phyloP scores from a whole-genome alignment of 352 stramenopile genomes.

The Globisporangium acanthophoron region DNA sequence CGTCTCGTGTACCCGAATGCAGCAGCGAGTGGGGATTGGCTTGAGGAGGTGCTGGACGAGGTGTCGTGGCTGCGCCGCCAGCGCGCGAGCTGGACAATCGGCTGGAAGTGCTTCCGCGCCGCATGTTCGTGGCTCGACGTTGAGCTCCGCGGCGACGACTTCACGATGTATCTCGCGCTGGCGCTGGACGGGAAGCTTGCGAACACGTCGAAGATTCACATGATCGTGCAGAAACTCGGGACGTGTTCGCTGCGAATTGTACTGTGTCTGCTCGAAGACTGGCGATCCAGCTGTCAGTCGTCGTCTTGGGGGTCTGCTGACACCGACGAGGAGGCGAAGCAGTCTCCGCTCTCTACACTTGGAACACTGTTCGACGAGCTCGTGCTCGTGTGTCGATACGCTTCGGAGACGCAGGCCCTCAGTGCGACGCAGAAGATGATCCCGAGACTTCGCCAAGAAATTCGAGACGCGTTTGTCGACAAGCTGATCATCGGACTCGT shows the following conservation, averaged over 20 bases:
- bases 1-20: constrained; percentile 4
- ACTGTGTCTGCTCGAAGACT: constrained; percentile 38
- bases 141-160: constrained; percentile 18
- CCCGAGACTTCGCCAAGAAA: constrained; percentile 34
- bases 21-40: constrained; percentile 18
- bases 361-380: constrained; percentile 31
- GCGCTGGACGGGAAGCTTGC: constrained; percentile 58
- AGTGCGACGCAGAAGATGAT: constrained; percentile 33
- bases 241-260: constrained; percentile 18
- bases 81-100: constrained; percentile 37
- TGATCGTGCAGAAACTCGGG: constrained; percentile 31
- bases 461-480: constrained; percentile 37
- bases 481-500: constrained; percentile 38
- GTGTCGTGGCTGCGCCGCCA: constrained; percentile 19
- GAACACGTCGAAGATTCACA: constrained; percentile 22
- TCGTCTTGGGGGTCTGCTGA: neutral
- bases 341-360: constrained; percentile 6
- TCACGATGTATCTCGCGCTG: constrained; percentile 34
- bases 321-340: neutral
- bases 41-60: constrained; percentile 26
- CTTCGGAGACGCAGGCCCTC: constrained; percentile 13
- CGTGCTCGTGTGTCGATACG: constrained; percentile 38
- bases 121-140: constrained; percentile 58
- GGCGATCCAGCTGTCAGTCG: constrained; percentile 18
- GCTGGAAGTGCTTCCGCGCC: constrained; percentile 64